phyloP scores from a whole-genome alignment of 441 rosid genomes.

The Jatropha multifida region DNA sequence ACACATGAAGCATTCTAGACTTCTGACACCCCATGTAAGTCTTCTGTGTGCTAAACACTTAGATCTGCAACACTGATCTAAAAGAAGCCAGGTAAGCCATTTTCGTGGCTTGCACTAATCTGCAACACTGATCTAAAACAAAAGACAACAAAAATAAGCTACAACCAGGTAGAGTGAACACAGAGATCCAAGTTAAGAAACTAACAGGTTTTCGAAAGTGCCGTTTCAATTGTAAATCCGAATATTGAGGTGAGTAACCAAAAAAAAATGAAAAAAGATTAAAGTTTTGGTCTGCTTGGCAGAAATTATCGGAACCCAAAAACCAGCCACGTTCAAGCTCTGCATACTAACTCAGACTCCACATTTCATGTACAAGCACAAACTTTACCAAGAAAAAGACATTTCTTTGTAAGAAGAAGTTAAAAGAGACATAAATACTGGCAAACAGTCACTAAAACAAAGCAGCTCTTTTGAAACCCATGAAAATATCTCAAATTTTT shows the following conservation, averaged over 20 bases:
- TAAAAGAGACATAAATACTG: constrained; percentile 6
- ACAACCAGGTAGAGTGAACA: constrained; percentile 3
- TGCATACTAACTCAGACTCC: neutral
- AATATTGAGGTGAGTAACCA: neutral
- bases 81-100: neutral
- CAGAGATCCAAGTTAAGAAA: constrained; percentile 17
- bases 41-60: neutral
- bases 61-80: constrained; percentile 20
- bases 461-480: neutral
- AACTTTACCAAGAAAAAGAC: neutral
- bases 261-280: neutral
- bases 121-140: constrained; percentile 1
- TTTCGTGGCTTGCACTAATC: constrained; percentile 5
- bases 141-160: neutral
- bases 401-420: constrained; percentile 9
- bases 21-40: neutral
- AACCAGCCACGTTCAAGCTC: constrained; percentile 2
- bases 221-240: neutral
- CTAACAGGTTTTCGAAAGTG: neutral
- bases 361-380: constrained; percentile 7
- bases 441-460: neutral
- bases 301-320: constrained; percentile 5
- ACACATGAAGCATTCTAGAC: neutral
- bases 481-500: neutral
- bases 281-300: neutral